These are phyloP conservation scores for Auriscalpium vulgare DNA, from an alignment of 768 basidiomycete species.

Conservation along the genomic window DNA sequence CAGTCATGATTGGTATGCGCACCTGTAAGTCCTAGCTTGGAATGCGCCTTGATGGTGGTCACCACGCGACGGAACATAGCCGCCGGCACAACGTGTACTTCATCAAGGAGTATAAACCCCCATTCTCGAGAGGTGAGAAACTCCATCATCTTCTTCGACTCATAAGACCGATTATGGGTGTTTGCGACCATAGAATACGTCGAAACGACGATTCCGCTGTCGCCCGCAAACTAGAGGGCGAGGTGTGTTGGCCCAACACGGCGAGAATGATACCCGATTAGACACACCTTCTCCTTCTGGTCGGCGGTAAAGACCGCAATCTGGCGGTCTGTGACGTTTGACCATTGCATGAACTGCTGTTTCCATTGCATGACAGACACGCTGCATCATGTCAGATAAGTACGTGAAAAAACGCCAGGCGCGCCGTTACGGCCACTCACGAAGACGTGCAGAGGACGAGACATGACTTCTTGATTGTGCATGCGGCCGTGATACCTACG, in stretches of 20 bases:
- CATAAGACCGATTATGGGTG: slow-evolving; percentile 96
- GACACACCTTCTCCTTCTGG: slow-evolving; percentile 85
- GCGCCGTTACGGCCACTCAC: slow-evolving; percentile 41
- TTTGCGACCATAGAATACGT: slow-evolving; percentile 99
- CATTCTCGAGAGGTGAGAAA: slow-evolving; percentile 97
- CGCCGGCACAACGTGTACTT: slow-evolving; percentile 98
- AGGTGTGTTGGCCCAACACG: not conserved
- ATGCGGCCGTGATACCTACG: slow-evolving; percentile 98
- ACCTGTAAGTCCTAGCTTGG: slow-evolving; percentile 97
- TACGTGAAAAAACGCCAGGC: not conserved
- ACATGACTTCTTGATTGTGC: slow-evolving; percentile 98
- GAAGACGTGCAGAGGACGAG: slow-evolving; percentile 96
- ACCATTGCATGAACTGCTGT: slow-evolving; percentile 97
- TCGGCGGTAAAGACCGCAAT: slow-evolving; percentile 97
- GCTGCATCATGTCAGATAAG: slow-evolving; percentile 27
- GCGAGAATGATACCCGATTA: not conserved
- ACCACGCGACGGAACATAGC: slow-evolving; percentile 98
- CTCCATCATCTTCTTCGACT: slow-evolving; percentile 99
- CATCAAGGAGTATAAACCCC: slow-evolving; percentile 96
- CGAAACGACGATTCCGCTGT: slow-evolving; percentile 96
- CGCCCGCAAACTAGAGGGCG: slow-evolving; percentile 74
- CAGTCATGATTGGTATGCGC: slow-evolving; percentile 16
- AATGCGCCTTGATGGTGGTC: slow-evolving; percentile 97
- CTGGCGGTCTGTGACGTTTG: slow-evolving; percentile 92
- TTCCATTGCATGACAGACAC: slow-evolving; percentile 99